phyloP scores from a whole-genome alignment of 371 early-diverging fungal genomes.

The Mortierella sp. region DNA sequence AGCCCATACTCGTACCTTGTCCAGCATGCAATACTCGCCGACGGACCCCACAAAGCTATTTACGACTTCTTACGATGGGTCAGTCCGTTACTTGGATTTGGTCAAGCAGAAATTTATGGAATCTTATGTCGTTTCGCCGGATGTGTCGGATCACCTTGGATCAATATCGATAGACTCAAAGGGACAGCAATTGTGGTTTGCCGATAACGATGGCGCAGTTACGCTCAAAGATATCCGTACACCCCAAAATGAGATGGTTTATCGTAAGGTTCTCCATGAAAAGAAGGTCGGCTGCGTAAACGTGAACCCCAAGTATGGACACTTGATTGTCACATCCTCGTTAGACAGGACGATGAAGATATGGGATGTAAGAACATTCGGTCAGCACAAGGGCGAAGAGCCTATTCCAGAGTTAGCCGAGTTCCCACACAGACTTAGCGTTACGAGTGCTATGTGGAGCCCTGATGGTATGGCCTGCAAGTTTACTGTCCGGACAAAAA shows the following conservation, averaged over 20 bases:
- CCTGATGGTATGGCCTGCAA: conserved; percentile 65
- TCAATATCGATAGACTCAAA: conserved; percentile 61
- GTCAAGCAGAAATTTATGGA: conserved; percentile 65
- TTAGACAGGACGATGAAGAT: conserved; percentile 77
- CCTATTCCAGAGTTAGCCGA: conserved; percentile 54
- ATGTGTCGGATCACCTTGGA: conserved; percentile 56
- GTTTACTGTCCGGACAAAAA: background rate
- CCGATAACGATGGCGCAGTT: conserved; percentile 71
- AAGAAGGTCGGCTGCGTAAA: conserved; percentile 80
- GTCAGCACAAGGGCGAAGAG: conserved; percentile 39
- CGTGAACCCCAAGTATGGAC: conserved; percentile 71
- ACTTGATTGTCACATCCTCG: conserved; percentile 75
- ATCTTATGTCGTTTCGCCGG: conserved; percentile 55
- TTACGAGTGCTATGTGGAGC: conserved; percentile 80
- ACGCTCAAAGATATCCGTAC: conserved; percentile 67
- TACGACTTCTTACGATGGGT: conserved; percentile 77
- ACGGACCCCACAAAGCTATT: conserved; percentile 64
- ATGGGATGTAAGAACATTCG: conserved; percentile 81
- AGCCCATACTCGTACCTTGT: conserved; percentile 70
- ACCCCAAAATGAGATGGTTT: conserved; percentile 33
- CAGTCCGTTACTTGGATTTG: conserved; percentile 73
- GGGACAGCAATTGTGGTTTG: conserved; percentile 69
- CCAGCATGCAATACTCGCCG: conserved; percentile 68
- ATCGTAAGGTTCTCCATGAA: conserved; percentile 58
- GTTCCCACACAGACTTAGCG: conserved; percentile 69